These are phyloP conservation scores for Blastobotrys serpentis DNA, from an alignment of 1,139 yeast species.

Conservation along the genomic window DNA sequence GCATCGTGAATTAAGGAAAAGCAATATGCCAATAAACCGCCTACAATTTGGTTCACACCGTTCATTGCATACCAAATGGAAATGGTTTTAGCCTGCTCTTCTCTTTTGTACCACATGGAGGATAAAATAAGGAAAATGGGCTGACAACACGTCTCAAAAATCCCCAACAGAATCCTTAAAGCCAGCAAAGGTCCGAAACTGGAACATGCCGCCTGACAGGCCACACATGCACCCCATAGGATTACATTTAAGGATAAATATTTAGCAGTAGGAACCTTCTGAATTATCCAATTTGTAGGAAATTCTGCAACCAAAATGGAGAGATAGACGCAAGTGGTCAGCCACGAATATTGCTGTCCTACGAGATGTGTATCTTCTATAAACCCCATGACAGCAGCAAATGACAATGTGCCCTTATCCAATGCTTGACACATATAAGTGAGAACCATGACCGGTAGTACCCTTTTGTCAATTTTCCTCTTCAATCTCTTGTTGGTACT, in stretches of 20 bases:
- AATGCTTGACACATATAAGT: slow-evolving; percentile 57
- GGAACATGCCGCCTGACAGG: slow-evolving; percentile 46
- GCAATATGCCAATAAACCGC: slow-evolving; percentile 26
- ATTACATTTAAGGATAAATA: slow-evolving; percentile 45
- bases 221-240: slow-evolving; percentile 49
- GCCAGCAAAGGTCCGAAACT: slow-evolving; percentile 48
- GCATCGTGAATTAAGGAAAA: slow-evolving; percentile 31
- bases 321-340: slow-evolving; percentile 47
- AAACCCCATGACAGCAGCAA: slow-evolving; percentile 49
- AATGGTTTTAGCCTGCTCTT: slow-evolving; percentile 26
- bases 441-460: slow-evolving; percentile 45
- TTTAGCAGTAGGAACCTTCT: slow-evolving; percentile 51
- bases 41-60: slow-evolving; percentile 29
- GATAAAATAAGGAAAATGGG: slow-evolving; percentile 28
- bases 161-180: slow-evolving; percentile 50
- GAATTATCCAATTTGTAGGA: slow-evolving; percentile 40
- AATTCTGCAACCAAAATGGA: slow-evolving; percentile 48
- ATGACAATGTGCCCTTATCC: slow-evolving; percentile 47
- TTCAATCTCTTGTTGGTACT: slow-evolving; percentile 41
- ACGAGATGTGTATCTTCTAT: slow-evolving; percentile 39
- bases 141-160: slow-evolving; percentile 44
- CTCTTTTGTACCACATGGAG: slow-evolving; percentile 30
- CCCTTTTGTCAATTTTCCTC: slow-evolving; percentile 53
- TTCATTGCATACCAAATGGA: slow-evolving; percentile 26
- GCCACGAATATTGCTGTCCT: slow-evolving; percentile 50